Percentiles rank a stretch among this genome's conserved stretches.
Evolutionary conservation across 148 eudicot genomes (phyloP).

Genomic region (Amaranthus palmeri): DNA sequence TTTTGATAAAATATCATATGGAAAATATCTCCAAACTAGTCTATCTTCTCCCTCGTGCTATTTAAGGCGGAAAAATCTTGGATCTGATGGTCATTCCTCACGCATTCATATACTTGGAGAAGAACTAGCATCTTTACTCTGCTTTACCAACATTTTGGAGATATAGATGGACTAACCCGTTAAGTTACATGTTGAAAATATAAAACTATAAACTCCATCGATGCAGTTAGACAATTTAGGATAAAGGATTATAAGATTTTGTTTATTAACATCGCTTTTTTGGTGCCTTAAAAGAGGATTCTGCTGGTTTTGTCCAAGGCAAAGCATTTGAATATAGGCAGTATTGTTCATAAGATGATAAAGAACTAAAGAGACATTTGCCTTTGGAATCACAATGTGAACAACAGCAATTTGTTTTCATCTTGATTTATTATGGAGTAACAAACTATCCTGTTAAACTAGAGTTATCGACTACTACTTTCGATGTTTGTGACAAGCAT

Average conservation of each 20-base stretch:
- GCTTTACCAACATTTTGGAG: neutral
- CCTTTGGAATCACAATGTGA: neutral
- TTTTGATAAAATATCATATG: neutral
- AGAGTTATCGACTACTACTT: neutral
- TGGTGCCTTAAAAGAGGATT: neutral
- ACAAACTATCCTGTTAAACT: neutral
- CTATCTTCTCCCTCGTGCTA: neutral
- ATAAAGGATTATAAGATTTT: too few species aligned
- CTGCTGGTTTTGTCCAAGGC: neutral
- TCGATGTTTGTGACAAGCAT: neutral
- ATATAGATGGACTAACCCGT: neutral
- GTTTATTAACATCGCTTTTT: neutral
- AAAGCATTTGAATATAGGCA: neutral
- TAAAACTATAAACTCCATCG: too few species aligned
- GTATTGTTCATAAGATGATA: neutral
- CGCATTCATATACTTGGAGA: neutral
- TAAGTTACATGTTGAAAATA: neutral
- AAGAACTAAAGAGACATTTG: too few species aligned
- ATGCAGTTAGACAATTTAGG: too few species aligned
- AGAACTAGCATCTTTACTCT: neutral
- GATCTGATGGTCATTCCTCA: neutral
- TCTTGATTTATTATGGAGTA: neutral
- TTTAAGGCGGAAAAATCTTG: neutral
- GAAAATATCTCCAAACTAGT: neutral
- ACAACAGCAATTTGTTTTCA: neutral